phyloP scores from a whole-genome alignment of 257 asterid genomes.

The Penstemon newberryi region DNA sequence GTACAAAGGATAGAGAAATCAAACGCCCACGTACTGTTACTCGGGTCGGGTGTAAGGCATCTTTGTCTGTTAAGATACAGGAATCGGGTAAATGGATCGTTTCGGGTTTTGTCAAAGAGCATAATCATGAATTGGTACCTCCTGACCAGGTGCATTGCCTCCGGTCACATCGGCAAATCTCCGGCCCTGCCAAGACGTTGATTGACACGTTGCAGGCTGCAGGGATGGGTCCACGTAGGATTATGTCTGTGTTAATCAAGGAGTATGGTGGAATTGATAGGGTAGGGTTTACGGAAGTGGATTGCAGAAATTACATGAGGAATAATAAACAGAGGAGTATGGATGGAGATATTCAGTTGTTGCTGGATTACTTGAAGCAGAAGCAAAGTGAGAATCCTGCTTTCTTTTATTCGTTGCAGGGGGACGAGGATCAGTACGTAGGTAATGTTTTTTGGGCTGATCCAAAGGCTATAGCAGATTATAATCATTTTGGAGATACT shows the following conservation, averaged over 20 bases:
- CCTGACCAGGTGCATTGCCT: constrained; percentile 95
- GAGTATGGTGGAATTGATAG: constrained; percentile 97
- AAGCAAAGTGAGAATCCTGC: constrained; percentile 65
- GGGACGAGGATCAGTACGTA: constrained; percentile 67
- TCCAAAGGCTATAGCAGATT: constrained; percentile 68
- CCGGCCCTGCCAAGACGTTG: constrained; percentile 94
- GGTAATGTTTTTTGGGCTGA: constrained; percentile 98
- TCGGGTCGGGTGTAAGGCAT: constrained; percentile 96
- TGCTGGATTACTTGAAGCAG: constrained; percentile 86
- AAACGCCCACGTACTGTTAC: constrained; percentile 87
- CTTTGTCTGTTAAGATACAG: constrained; percentile 82
- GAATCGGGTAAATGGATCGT: constrained; percentile 93
- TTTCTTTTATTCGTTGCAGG: constrained; percentile 83
- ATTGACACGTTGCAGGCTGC: constrained; percentile 98
- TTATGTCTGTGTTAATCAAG: constrained; percentile 91
- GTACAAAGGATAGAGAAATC: constrained; percentile 82
- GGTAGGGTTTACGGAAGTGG: constrained; percentile 97
- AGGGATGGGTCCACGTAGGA: constrained; percentile 98
- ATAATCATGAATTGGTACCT: constrained; percentile 90
- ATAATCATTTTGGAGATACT: constrained; percentile 85
- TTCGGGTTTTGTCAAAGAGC: constrained; percentile 79
- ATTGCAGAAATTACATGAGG: constrained; percentile 91
- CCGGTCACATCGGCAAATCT: constrained; percentile 90
- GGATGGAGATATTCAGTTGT: constrained; percentile 95
- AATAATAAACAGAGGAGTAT: constrained; percentile 79